A percentile compares a stretch with the other conserved stretches of the same genome.
Conservation (phyloP, 352 stramenopile genomes). For the Aphanomyces stellatus region DNA sequence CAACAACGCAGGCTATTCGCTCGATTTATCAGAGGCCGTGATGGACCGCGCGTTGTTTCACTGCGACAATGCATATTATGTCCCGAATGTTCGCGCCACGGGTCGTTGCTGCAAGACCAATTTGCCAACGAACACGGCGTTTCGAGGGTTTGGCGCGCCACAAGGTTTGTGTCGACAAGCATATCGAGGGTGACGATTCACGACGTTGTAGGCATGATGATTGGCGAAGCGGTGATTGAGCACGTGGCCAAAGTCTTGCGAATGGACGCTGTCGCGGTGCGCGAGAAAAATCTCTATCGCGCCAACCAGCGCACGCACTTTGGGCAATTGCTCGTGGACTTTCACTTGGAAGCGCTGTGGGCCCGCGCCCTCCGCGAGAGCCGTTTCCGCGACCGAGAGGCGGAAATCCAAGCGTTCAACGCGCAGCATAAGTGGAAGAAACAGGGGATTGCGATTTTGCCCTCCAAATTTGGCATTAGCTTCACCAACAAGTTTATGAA, state of each 20-base stretch:
- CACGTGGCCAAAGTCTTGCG: slow-evolving; percentile 86
- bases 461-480: slow-evolving; percentile 93
- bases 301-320: slow-evolving; percentile 87
- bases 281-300: slow-evolving; percentile 89
- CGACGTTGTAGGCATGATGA: slow-evolving; percentile 43
- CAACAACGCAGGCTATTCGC: slow-evolving; percentile 91
- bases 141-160: slow-evolving; percentile 92
- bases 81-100: slow-evolving; percentile 81
- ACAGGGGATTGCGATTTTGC: slow-evolving; percentile 76
- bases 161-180: no score
- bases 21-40: slow-evolving; percentile 91
- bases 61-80: slow-evolving; percentile 92
- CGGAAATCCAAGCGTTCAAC: slow-evolving; percentile 85
- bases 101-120: slow-evolving; percentile 92
- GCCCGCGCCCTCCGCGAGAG: slow-evolving; percentile 54
- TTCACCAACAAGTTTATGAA: slow-evolving; percentile 98
- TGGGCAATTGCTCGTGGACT: slow-evolving; percentile 87
- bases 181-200: no score
- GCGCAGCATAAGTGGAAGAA: slow-evolving; percentile 85
- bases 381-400: slow-evolving; percentile 55
- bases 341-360: slow-evolving; percentile 87
- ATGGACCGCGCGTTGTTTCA: slow-evolving; percentile 95
- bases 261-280: slow-evolving; percentile 58
- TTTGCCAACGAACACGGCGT: slow-evolving; percentile 92
- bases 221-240: slow-evolving; percentile 93